phyloP scores from a whole-genome alignment of 768 basidiomycete genomes.

The Lactarius deliciosus region DNA sequence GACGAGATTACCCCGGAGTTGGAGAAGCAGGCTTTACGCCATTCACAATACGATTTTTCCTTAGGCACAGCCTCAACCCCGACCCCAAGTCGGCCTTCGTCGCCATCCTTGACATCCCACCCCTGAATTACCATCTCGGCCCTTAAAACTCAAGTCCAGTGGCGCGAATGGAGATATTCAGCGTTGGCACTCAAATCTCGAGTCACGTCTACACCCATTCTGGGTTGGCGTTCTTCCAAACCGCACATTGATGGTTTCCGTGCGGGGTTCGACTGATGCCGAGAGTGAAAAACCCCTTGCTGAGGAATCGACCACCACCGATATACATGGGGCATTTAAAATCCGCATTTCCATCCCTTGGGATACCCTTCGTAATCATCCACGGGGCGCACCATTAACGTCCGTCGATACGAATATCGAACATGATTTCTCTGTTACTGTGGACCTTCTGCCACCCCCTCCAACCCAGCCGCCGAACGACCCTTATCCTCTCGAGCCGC shows the following conservation, averaged over 20 bases:
- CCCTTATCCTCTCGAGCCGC: slow-evolving; percentile 7
- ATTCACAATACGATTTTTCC: slow-evolving; percentile 18
- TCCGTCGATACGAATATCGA: slow-evolving; percentile 47
- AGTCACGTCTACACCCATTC: slow-evolving; percentile 72
- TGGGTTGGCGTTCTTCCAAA: slow-evolving; percentile 73
- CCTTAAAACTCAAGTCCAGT: background rate
- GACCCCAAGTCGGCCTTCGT: slow-evolving; percentile 7
- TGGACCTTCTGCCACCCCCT: slow-evolving; percentile 49
- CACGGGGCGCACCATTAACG: slow-evolving; percentile 53
- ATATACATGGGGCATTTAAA: slow-evolving; percentile 72
- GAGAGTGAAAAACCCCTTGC: slow-evolving; percentile 43
- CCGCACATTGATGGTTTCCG: slow-evolving; percentile 57
- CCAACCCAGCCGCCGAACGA: slow-evolving; percentile 26
- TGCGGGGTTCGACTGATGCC: slow-evolving; percentile 43
- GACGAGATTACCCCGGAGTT: slow-evolving; percentile 60
- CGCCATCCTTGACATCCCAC: slow-evolving; percentile 16
- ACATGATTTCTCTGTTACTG: slow-evolving; percentile 54
- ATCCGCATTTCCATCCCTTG: slow-evolving; percentile 61
- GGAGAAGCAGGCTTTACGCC: slow-evolving; percentile 49
- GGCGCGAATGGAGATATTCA: slow-evolving; percentile 38
- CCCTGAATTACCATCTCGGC: slow-evolving; percentile 8
- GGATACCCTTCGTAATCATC: slow-evolving; percentile 66
- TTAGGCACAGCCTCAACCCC: slow-evolving; percentile 21
- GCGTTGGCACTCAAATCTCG: slow-evolving; percentile 71
- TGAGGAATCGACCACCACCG: slow-evolving; percentile 53